A percentile compares a stretch with the other conserved stretches of the same genome.
Conservation (phyloP, 2,329 filamentous ascomycete genomes). For the Diaporthe sp. region DNA sequence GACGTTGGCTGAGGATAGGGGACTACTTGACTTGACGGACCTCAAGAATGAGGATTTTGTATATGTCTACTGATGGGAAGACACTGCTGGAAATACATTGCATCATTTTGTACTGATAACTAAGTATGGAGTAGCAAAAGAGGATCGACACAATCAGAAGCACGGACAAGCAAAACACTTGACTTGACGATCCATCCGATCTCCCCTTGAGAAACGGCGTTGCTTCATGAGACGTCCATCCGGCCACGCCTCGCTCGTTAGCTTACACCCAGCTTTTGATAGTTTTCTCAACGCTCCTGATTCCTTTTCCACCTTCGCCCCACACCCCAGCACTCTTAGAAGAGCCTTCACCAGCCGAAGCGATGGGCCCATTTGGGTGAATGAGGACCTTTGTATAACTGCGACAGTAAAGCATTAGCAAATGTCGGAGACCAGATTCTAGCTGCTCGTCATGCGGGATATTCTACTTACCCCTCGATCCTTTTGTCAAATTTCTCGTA, state of each 20-base stretch:
- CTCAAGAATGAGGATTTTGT: slow-evolving; percentile 73
- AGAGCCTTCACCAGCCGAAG: background rate
- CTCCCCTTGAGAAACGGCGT: background rate
- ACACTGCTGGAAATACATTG: no score
- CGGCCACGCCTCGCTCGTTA: background rate
- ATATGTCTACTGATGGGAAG: slow-evolving; percentile 57
- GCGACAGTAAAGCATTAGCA: background rate
- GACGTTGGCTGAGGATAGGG: slow-evolving; percentile 56
- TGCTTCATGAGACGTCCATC: background rate
- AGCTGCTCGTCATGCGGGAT: no score
- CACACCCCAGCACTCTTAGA: background rate
- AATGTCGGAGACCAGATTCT: background rate
- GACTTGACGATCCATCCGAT: background rate
- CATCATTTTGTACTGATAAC: background rate
- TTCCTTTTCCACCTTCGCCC: slow-evolving; percentile 10
- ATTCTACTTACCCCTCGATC: slow-evolving; percentile 64
- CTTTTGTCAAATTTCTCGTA: slow-evolving; percentile 77
- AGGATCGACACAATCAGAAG: background rate
- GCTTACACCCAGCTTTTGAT: slow-evolving; percentile 18
- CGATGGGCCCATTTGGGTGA: slow-evolving; percentile 68
- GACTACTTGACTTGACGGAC: slow-evolving; percentile 65
- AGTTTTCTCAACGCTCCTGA: slow-evolving; percentile 3
- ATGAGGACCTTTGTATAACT: slow-evolving; percentile 73
- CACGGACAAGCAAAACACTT: background rate
- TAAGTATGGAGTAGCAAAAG: no score